Conservation (phyloP, 768 basidiomycete genomes). For the Leucocoprinus leucothites region DNA sequence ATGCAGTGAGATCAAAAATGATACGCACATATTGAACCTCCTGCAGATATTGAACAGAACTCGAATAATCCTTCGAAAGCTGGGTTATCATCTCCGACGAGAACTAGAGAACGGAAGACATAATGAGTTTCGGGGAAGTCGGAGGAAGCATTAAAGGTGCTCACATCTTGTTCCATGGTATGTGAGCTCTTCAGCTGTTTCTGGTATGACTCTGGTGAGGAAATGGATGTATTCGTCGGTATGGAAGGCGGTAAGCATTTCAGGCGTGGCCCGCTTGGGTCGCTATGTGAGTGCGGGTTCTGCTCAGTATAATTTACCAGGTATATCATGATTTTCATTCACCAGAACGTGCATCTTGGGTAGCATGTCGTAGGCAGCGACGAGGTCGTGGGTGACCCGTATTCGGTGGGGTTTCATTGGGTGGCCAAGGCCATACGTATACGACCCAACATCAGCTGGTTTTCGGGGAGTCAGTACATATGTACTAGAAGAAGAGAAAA, state of each 20-base stretch:
- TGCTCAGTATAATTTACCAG: neutral
- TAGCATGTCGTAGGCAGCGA: slow-evolving; percentile 90
- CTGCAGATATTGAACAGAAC: slow-evolving; percentile 95
- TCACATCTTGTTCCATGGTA: slow-evolving; percentile 82
- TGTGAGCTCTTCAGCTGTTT: slow-evolving; percentile 84
- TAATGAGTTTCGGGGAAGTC: neutral
- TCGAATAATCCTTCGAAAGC: slow-evolving; percentile 96
- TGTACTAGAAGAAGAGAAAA: neutral
- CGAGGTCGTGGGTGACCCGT: slow-evolving; percentile 88
- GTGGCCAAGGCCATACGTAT: slow-evolving; percentile 85
- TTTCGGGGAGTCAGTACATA: neutral
- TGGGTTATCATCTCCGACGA: slow-evolving; percentile 92
- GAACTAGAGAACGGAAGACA: slow-evolving; percentile 39
- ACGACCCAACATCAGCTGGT: slow-evolving; percentile 64
- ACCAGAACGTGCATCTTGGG: slow-evolving; percentile 92
- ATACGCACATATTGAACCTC: slow-evolving; percentile 82
- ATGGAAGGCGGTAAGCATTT: slow-evolving; percentile 91
- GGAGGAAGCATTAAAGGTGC: slow-evolving; percentile 22
- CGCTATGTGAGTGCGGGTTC: slow-evolving; percentile 38
- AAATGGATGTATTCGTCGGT: slow-evolving; percentile 99
- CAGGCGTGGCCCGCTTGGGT: slow-evolving; percentile 66
- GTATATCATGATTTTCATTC: slow-evolving; percentile 22
- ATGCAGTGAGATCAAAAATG: neutral
- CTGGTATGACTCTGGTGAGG: slow-evolving; percentile 82
- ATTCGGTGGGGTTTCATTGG: slow-evolving; percentile 98